Conservation (phyloP, 2,329 filamentous ascomycete genomes). For the Ceratocystiopsis minuta region DNA sequence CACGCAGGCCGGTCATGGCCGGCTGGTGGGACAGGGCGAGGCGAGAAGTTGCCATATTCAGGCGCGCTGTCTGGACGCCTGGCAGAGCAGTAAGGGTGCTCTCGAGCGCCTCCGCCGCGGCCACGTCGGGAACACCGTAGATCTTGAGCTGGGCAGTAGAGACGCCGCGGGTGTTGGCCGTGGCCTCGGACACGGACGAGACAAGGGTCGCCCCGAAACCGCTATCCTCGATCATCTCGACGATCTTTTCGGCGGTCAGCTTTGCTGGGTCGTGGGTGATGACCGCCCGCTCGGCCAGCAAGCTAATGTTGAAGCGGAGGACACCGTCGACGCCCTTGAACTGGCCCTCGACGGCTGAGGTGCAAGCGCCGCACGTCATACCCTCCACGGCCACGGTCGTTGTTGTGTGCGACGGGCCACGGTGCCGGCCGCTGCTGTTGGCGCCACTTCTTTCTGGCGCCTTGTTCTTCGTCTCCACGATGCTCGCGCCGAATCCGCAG, state of each 20-base stretch:
- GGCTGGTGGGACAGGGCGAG: conserved; percentile 59
- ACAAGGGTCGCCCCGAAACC: conserved; percentile 78
- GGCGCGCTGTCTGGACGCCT: conserved; percentile 55
- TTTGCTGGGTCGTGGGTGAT: conserved; percentile 63
- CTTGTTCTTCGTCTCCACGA: conserved; percentile 51
- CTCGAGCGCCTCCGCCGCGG: conserved; percentile 56
- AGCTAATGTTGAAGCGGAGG: conserved; percentile 80
- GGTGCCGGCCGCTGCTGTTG: background rate
- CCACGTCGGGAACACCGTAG: conserved; percentile 59
- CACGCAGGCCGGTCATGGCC: conserved; percentile 56
- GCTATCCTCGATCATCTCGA: conserved; percentile 69
- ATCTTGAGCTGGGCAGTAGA: conserved; percentile 63
- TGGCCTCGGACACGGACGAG: conserved; percentile 44
- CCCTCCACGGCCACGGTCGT: conserved; percentile 84
- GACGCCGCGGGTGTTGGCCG: conserved; percentile 32
- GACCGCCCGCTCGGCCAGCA: conserved; percentile 81
- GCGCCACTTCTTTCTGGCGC: conserved; percentile 13
- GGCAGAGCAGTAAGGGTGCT: conserved; percentile 42
- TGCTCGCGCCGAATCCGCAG: conserved; percentile 62
- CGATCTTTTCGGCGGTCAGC: conserved; percentile 55
- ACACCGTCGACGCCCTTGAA: conserved; percentile 65
- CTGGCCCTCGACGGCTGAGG: conserved; percentile 70
- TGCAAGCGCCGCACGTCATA: conserved; percentile 97
- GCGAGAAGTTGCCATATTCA: conserved; percentile 57
- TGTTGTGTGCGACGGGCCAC: conserved; percentile 31